Evolutionary conservation across 1,284 basidiomycete species (phyloP), one percentile per base, ranked within the genome.

Genomic region (Fistulinella cinereoalba): DNA sequence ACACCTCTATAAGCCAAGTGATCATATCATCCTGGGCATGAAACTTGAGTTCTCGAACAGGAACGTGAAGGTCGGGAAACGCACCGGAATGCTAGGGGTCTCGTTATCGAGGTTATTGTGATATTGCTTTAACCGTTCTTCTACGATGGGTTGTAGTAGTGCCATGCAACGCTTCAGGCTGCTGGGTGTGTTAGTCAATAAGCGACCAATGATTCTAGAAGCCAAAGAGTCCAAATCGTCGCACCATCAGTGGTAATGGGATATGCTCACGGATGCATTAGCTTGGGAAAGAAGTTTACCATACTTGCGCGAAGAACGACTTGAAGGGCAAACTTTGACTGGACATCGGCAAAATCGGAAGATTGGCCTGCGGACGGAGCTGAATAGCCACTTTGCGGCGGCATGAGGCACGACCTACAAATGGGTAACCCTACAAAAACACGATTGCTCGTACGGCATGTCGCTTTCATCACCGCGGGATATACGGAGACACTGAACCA

Each of bases 1-100:
- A 66, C 15, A 61, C 62, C n/a, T 71, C 69, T 55, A 76, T 64
- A n/a, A 77, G 56, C 74, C 74, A 75, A 19, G 65, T 64, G 10
- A 77, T 57, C 62, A 74, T 55, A 54, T 76, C 73, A 39, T 68
- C 68, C 71, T 75, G 41, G n/a, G 43, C n/a, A 32, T 18, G 36
- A 38, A 27, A 43, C 27, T 29, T 50, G 15, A 53, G 55, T 37
- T 43, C 33, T 22, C 12, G 19, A 32, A 34, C 44, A 39, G 33
- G 10, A 38, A 42, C 13, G 48, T 49, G 28, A 37, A 43, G 61
- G 49, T 5, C 44, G 34, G 28, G 50, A 38, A 40, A 53, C 50
- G 42, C 37, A 68, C 66, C 41, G 66, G 66, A 38, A 56, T 47
- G 41, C 21, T 46, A 24, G 31, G 29, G 19, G 23, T 36, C 4